phyloP scores from a whole-genome alignment of 306 rosid genomes.

The Carpinus fangiana region DNA sequence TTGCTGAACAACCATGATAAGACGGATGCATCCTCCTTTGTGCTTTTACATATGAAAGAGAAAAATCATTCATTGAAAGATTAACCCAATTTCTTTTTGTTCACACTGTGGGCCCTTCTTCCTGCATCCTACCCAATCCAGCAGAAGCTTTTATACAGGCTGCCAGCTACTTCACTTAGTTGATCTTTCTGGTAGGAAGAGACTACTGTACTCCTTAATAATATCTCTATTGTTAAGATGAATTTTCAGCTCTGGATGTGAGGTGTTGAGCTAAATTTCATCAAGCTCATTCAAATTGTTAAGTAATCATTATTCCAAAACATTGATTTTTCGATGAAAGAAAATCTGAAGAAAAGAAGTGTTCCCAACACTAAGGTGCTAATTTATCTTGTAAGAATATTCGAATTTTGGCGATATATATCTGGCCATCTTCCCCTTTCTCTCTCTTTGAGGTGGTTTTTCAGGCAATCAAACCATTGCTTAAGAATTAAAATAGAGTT shows the following conservation, averaged over 20 bases:
- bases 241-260: slow-evolving; percentile 1
- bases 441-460: background rate
- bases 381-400: background rate
- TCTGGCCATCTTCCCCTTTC: background rate
- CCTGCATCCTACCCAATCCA: background rate
- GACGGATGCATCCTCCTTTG: background rate
- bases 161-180: background rate
- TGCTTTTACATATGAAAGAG: background rate
- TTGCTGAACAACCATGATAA: background rate
- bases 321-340: too few relatives aligned
- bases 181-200: slow-evolving; percentile 1
- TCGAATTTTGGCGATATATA: background rate
- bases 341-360: background rate
- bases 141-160: background rate
- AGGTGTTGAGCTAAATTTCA: background rate
- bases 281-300: too few relatives aligned
- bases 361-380: background rate
- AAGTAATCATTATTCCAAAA: too few relatives aligned
- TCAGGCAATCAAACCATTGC: background rate
- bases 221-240: background rate
- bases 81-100: background rate
- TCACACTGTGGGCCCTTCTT: background rate
- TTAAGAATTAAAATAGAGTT: background rate
- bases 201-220: background rate
- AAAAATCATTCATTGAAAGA: background rate